Evolutionary conservation across 371 early-diverging fungal genomes (phyloP).

Genomic region (Mortierella polycephala): DNA sequence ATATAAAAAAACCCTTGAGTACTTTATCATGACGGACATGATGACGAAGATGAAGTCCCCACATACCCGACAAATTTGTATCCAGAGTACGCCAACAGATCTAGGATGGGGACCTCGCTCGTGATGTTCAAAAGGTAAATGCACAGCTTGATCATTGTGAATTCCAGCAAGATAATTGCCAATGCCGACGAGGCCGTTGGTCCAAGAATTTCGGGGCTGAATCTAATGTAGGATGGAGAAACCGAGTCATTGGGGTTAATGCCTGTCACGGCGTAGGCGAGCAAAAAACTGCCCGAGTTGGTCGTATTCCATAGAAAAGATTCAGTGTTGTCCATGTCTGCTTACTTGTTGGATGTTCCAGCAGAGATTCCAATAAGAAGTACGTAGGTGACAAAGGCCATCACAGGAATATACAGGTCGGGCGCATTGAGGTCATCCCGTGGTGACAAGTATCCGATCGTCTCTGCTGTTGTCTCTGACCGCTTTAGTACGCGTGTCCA

Average conservation of each 20-base stretch:
- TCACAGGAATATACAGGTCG: constrained; percentile 98
- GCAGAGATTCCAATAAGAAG: constrained; percentile 84
- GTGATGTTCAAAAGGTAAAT: constrained; percentile 91
- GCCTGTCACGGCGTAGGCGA: neutral
- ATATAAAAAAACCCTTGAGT: constrained; percentile 1
- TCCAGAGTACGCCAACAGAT: constrained; percentile 91
- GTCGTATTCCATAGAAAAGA: too few species aligned
- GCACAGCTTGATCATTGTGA: constrained; percentile 83
- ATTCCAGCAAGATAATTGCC: constrained; percentile 84
- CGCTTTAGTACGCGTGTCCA: constrained; percentile 86
- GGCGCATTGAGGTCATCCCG: constrained; percentile 95
- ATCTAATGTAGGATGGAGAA: constrained; percentile 58
- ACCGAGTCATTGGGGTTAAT: neutral
- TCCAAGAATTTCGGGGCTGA: constrained; percentile 93
- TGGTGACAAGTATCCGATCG: constrained; percentile 88
- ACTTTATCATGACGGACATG: constrained; percentile 4
- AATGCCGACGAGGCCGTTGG: constrained; percentile 89
- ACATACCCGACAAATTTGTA: constrained; percentile 95
- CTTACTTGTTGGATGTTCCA: constrained; percentile 69
- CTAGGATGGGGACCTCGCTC: constrained; percentile 87
- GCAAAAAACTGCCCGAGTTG: neutral
- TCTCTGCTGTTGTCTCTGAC: constrained; percentile 85
- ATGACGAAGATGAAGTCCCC: neutral
- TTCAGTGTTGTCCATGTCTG: too few species aligned
- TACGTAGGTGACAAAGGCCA: constrained; percentile 96